A percentile compares a stretch with the other conserved stretches of the same genome.
phyloP scores from a whole-genome alignment of 257 asterid species.

The Schizonepeta tenuifolia region DNA sequence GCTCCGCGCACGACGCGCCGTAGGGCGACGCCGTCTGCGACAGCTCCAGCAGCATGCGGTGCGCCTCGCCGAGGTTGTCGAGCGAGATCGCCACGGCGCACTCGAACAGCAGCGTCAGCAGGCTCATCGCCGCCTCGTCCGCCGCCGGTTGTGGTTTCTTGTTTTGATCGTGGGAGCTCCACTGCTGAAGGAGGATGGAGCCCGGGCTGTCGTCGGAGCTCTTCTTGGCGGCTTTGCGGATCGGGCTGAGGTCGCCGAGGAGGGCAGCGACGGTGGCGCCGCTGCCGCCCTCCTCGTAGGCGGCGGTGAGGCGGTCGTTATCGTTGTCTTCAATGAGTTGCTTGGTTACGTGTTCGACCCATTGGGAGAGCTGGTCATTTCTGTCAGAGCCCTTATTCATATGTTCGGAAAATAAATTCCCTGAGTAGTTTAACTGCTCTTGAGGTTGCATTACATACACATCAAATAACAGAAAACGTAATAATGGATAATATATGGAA shows the following conservation, averaged over 20 bases:
- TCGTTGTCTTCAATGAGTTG: conserved; percentile 57
- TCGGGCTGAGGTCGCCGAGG: conserved; percentile 45
- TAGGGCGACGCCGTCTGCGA: conserved; percentile 70
- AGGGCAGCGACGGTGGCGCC: conserved; percentile 32
- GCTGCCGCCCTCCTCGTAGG: background rate
- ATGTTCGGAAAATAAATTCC: conserved; percentile 30
- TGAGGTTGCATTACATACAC: conserved; percentile 50
- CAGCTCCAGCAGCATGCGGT: conserved; percentile 65
- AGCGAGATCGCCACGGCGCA: conserved; percentile 81
- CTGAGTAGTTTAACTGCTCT: conserved; percentile 39
- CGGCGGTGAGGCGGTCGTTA: background rate
- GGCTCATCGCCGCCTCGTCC: conserved; percentile 52
- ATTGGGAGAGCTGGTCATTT: conserved; percentile 54
- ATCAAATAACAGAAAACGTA: background rate
- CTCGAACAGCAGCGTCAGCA: conserved; percentile 59
- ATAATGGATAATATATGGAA: too few relatives aligned
- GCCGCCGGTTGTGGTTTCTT: too few relatives aligned
- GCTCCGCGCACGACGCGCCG: conserved; percentile 59
- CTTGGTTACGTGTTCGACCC: conserved; percentile 72
- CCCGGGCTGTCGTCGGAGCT: conserved; percentile 35
- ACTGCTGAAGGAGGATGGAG: conserved; percentile 1
- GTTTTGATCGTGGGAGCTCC: conserved; percentile 7
- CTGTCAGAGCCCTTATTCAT: conserved; percentile 31
- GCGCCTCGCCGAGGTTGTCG: conserved; percentile 77
- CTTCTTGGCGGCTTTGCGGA: conserved; percentile 37